Percentiles rank a stretch among this genome's conserved stretches.
These are phyloP conservation scores for Candida taoyuanica DNA, from an alignment of 805 yeast species.

Conservation along the genomic window DNA sequence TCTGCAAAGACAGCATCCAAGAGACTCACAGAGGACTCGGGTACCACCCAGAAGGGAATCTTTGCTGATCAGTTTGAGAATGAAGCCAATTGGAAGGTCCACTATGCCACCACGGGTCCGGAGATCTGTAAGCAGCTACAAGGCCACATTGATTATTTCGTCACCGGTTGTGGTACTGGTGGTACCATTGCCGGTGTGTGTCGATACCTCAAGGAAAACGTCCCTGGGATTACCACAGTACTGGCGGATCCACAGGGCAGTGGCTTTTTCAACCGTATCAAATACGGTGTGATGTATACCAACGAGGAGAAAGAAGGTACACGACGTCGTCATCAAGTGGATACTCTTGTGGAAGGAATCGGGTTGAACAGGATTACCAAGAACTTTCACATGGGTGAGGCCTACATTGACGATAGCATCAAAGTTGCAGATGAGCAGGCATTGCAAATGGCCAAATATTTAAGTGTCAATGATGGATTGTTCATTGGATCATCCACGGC, in stretches of 20 bases:
- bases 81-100: conserved; percentile 83
- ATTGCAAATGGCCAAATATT: conserved; percentile 77
- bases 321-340: conserved; percentile 92
- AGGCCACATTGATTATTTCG: conserved; percentile 64
- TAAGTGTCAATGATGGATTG: conserved; percentile 80
- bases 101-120: conserved; percentile 83
- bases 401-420: conserved; percentile 68
- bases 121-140: conserved; percentile 78
- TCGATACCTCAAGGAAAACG: conserved; percentile 54
- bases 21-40: conserved; percentile 34
- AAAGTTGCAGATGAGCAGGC: conserved; percentile 81
- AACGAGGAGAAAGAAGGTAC: conserved; percentile 87
- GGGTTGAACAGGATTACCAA: conserved; percentile 85
- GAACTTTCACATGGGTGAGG: conserved; percentile 72
- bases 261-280: conserved; percentile 80
- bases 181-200: conserved; percentile 96
- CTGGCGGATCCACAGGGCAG: conserved; percentile 97
- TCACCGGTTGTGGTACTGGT: conserved; percentile 94
- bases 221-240: conserved; percentile 39
- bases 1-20: conserved; percentile 69
- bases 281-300: conserved; percentile 92
- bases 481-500: conserved; percentile 95
- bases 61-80: conserved; percentile 97
- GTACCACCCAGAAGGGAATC: conserved; percentile 49
- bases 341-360: conserved; percentile 89